Evolutionary conservation across 2,329 filamentous ascomycete species (phyloP).

Genomic region (Coniochaeta sp.): DNA sequence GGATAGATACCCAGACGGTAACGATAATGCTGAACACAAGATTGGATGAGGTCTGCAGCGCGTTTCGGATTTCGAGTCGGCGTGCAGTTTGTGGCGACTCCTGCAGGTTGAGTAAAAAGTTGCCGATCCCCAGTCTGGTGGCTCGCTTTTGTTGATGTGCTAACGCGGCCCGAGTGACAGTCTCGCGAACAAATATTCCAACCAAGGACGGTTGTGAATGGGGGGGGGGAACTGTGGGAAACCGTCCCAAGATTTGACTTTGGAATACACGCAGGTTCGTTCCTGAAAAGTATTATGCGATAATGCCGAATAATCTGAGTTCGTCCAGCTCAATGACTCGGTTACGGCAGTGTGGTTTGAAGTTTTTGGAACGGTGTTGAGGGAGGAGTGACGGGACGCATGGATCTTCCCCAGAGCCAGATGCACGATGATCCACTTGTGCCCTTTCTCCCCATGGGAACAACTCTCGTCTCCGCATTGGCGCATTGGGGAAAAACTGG

Average conservation of each 20-base stretch:
- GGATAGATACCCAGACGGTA: too few species aligned
- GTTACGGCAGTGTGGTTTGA: neutral
- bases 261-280: neutral
- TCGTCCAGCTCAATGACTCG: neutral
- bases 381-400: neutral
- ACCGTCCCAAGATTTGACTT: neutral
- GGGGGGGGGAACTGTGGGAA: too few species aligned
- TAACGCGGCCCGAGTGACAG: neutral
- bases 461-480: neutral
- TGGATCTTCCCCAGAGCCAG: neutral
- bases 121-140: neutral
- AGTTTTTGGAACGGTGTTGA: neutral
- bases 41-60: too few species aligned
- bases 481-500: neutral
- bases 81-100: neutral
- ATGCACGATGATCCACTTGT: neutral
- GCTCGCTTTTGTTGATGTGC: neutral
- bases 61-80: too few species aligned
- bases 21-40: too few species aligned
- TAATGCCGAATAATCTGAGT: neutral
- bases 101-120: neutral
- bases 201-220: neutral
- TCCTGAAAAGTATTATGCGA: neutral
- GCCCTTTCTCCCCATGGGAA: neutral
- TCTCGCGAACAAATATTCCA: neutral